A percentile compares a stretch with the other conserved stretches of the same genome.
phyloP scores from a whole-genome alignment of 2,329 filamentous ascomycete species.

The Aspergillus versicolor region DNA sequence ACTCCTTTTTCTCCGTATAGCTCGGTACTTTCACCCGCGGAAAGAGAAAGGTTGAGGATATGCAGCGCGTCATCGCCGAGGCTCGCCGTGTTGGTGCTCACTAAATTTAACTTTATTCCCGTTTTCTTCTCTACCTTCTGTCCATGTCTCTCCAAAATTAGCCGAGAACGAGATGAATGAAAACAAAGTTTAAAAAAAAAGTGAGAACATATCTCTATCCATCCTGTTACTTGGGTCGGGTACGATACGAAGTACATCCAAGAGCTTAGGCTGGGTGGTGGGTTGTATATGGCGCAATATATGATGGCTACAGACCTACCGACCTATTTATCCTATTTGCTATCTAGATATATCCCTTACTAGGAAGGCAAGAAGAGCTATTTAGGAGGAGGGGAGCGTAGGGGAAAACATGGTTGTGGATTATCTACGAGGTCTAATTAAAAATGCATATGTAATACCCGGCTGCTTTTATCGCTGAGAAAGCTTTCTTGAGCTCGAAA shows the following conservation, averaged over 20 bases:
- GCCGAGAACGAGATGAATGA: constrained; percentile 28
- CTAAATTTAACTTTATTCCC: constrained; percentile 47
- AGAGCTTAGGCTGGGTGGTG: no score
- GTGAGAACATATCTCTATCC: constrained; percentile 3
- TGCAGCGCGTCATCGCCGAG: constrained; percentile 97
- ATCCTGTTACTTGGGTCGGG: background rate
- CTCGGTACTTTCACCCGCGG: constrained; percentile 98
- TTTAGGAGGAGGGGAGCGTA: background rate
- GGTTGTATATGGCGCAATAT: background rate
- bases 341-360: background rate
- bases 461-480: background rate
- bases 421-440: constrained; percentile 14
- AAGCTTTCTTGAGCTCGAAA: background rate
- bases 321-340: background rate
- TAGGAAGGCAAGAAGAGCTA: background rate
- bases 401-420: background rate
- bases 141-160: constrained; percentile 19
- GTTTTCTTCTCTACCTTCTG: constrained; percentile 14
- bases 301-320: background rate
- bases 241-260: background rate
- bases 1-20: constrained; percentile 45
- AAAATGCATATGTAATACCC: constrained; percentile 12
- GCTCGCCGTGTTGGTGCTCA: constrained; percentile 71
- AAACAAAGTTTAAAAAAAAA: constrained; percentile 19
- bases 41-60: constrained; percentile 99